Percentiles rank a stretch among this genome's conserved stretches.
Conservation (phyloP, 2,329 filamentous ascomycete genomes). For the Trichoderma harzianum region DNA sequence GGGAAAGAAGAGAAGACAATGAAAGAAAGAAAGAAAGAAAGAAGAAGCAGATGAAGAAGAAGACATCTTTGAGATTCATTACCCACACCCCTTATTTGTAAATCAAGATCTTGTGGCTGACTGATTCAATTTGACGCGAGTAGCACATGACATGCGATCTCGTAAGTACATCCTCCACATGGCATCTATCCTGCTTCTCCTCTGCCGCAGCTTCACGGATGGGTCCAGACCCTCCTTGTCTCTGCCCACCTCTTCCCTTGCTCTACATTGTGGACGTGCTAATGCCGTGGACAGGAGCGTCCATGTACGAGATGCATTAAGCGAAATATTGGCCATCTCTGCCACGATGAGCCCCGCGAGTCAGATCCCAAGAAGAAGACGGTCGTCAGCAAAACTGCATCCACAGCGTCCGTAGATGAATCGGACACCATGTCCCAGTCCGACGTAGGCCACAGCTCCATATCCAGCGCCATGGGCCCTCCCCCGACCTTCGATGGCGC, state of each 20-base stretch:
- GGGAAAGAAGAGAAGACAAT: neutral
- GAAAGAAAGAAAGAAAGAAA: neutral
- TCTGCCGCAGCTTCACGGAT: neutral
- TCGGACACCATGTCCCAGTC: slow-evolving; percentile 49
- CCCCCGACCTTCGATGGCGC: slow-evolving; percentile 41
- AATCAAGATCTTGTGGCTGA: slow-evolving; percentile 25
- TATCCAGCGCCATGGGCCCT: slow-evolving; percentile 55
- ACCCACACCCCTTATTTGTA: neutral
- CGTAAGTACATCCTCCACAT: slow-evolving; percentile 53
- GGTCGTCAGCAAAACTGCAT: slow-evolving; percentile 36
- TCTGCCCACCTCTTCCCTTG: neutral
- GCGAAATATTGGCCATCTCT: slow-evolving; percentile 96
- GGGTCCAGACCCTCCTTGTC: neutral
- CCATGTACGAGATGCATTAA: slow-evolving; percentile 98
- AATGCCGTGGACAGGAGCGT: slow-evolving; percentile 63
- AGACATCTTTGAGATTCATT: neutral
- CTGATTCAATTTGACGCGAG: slow-evolving; percentile 23
- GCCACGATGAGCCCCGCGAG: slow-evolving; percentile 95
- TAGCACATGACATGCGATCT: slow-evolving; percentile 93
- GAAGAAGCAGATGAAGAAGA: neutral
- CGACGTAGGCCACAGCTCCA: slow-evolving; percentile 53
- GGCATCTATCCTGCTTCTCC: neutral
- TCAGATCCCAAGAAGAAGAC: slow-evolving; percentile 77
- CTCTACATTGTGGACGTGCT: slow-evolving; percentile 21
- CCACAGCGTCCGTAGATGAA: slow-evolving; percentile 57